Base-by-base conservation (phyloP, 1,284 basidiomycete species). In the Dichomitus squalens region DNA sequence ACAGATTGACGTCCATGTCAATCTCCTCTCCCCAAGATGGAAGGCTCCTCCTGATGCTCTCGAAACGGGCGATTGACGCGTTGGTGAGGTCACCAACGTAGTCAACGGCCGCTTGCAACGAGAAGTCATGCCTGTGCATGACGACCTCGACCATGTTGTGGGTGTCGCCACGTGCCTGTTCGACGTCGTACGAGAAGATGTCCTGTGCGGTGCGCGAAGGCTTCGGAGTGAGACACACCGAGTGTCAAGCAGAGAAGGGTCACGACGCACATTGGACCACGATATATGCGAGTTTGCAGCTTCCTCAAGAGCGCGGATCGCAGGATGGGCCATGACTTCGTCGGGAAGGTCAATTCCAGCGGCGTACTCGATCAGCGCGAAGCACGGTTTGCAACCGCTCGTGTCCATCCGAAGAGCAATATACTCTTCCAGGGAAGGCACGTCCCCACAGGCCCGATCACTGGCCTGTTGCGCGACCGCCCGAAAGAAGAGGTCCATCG, bases 101-200 rank as follows among this genome's bases (percentile, higher is more conserved):
- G 56, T 74, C 67, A 31, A 70, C 58, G 16, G 72, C 71, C 41
- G 65, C 60, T 52, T 73, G 72, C 16, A 73, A 55, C 8, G 56
- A 38, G 31, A 69, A 48, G 12, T 62, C 61, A 47, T 68, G 47
- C 52, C 64, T 53, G 44, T 39, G 54, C 68, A 71, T 72, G 46
- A 69, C 51, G 33, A 73, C 65, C 21, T 58, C 58, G 39, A 73
- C 63, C 67, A 72, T 70, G 53, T 72, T 70, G 57, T 69, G 69
- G 7, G 65, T 63, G 53, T 72, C 70, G 8, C 68, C 69, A 9
- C 69, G 68, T 20, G 69, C 61, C 51, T 73, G 71, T 57, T 73
- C 72, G 18, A 68, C 65, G 48, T 71, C 69, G 56, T 68, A 73
- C 6, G 72, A 73, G 55, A 71, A 70, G 16, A 72, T 67, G 58